phyloP scores from a whole-genome alignment of 2,329 filamentous ascomycete genomes.

The Sporothrix pseudoabietina region DNA sequence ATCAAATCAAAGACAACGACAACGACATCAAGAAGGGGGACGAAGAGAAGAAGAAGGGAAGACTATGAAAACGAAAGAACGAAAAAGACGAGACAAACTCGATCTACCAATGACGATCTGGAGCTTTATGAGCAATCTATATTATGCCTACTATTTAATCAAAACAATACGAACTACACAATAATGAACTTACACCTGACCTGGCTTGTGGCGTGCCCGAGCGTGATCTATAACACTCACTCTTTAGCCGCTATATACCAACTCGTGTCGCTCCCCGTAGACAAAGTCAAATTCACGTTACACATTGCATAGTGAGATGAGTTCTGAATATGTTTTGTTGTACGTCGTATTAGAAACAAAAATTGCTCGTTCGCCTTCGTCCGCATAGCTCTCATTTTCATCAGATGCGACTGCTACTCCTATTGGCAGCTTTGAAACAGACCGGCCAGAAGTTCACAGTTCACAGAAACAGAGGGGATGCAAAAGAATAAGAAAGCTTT shows the following conservation, averaged over 20 bases:
- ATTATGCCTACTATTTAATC: slow-evolving; percentile 10
- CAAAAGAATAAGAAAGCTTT: slow-evolving; percentile 19
- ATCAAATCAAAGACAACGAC: slow-evolving; percentile 16
- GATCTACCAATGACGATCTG: slow-evolving; percentile 9
- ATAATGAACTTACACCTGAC: background rate
- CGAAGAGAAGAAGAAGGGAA: background rate
- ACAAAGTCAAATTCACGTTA: background rate
- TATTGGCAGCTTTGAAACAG: background rate
- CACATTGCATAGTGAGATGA: background rate
- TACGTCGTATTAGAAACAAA: slow-evolving; percentile 15
- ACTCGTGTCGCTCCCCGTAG: no score
- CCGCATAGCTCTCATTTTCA: background rate
- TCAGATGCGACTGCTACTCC: background rate
- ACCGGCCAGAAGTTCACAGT: background rate
- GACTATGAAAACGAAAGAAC: slow-evolving; percentile 3
- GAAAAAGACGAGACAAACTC: slow-evolving; percentile 14
- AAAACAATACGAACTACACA: background rate
- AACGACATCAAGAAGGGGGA: slow-evolving; percentile 3
- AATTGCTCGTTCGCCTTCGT: slow-evolving; percentile 14
- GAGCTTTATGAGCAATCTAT: slow-evolving; percentile 1
- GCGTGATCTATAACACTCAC: background rate
- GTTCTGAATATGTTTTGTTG: slow-evolving; percentile 15
- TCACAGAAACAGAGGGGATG: slow-evolving; percentile 3
- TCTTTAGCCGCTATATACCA: no score
- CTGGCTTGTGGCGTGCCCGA: background rate